Percentiles rank a stretch among this genome's conserved stretches.
Conservation (phyloP, 768 basidiomycete genomes). For the Hydnum rufescens region DNA sequence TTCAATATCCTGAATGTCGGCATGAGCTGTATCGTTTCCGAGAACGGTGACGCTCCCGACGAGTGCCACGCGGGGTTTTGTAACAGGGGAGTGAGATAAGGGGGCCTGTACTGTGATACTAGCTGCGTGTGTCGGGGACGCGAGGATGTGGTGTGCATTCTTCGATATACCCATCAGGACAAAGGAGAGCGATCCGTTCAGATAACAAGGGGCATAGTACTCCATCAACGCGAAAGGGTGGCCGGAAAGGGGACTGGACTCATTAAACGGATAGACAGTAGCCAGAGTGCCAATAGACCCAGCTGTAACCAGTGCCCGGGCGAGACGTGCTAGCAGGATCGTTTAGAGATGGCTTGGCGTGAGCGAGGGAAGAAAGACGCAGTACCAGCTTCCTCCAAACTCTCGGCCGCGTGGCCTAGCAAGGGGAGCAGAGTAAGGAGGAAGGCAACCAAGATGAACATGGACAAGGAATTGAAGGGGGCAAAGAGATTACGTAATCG, state of each 20-base stretch:
- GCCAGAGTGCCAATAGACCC: slow-evolving; percentile 30
- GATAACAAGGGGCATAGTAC: slow-evolving; percentile 29
- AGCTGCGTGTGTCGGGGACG: slow-evolving; percentile 22
- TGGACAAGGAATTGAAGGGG: too few species aligned
- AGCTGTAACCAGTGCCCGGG: slow-evolving; percentile 23
- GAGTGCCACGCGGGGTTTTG: slow-evolving; percentile 28
- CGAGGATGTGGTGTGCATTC: slow-evolving; percentile 30
- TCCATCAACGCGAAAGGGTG: slow-evolving; percentile 33
- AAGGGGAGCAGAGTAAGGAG: neutral
- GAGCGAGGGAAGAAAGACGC: neutral
- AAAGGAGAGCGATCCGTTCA: slow-evolving; percentile 32
- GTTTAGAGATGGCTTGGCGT: neutral
- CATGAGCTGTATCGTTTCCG: slow-evolving; percentile 12
- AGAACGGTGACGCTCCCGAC: slow-evolving; percentile 32
- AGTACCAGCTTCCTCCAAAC: slow-evolving; percentile 30
- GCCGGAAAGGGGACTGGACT: slow-evolving; percentile 21
- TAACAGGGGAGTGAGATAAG: slow-evolving; percentile 21
- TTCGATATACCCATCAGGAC: slow-evolving; percentile 36
- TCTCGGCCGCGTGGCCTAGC: slow-evolving; percentile 18
- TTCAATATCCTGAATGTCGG: slow-evolving; percentile 16
- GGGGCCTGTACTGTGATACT: slow-evolving; percentile 26
- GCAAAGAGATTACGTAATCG: too few species aligned
- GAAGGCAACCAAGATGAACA: too few species aligned
- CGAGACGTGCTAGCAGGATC: slow-evolving; percentile 22
- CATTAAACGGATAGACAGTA: slow-evolving; percentile 26